Conservation (phyloP, 768 basidiomycete species). For the Boletus bicolor region DNA sequence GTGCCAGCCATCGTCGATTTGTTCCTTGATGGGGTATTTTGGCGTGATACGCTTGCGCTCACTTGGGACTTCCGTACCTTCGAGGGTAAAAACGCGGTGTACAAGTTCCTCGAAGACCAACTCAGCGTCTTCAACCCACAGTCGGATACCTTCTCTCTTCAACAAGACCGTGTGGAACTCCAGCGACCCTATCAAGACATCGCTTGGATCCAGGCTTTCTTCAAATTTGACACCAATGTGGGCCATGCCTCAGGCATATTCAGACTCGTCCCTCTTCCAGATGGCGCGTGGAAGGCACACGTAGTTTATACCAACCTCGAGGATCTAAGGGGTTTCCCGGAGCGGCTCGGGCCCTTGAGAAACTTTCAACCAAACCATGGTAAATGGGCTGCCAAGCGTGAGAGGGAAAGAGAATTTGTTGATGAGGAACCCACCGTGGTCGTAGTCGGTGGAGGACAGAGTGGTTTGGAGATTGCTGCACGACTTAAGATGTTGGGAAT, state of each 20-base stretch:
- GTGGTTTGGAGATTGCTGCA: constrained; percentile 56
- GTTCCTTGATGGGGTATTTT: constrained; percentile 40
- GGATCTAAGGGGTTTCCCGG: constrained; percentile 44
- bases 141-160: constrained; percentile 23
- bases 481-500: constrained; percentile 39
- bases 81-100: constrained; percentile 40
- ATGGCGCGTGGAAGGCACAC: constrained; percentile 46
- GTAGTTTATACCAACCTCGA: constrained; percentile 51
- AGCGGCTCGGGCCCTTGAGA: constrained; percentile 43
- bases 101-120: constrained; percentile 45
- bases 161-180: constrained; percentile 16
- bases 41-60: constrained; percentile 60
- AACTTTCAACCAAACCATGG: constrained; percentile 36
- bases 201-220: constrained; percentile 41
- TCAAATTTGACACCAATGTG: constrained; percentile 43
- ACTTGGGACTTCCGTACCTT: constrained; percentile 66
- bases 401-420: constrained; percentile 26
- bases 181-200: constrained; percentile 35
- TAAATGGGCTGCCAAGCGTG: constrained; percentile 31
- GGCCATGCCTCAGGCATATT: constrained; percentile 43
- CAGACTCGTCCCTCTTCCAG: constrained; percentile 42
- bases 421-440: constrained; percentile 51
- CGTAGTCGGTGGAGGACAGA: constrained; percentile 50
- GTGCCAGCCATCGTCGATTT: constrained; percentile 34
- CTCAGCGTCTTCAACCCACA: constrained; percentile 28